Base-by-base conservation (phyloP, 805 yeast species). In the Starmerella sp. region DNA sequence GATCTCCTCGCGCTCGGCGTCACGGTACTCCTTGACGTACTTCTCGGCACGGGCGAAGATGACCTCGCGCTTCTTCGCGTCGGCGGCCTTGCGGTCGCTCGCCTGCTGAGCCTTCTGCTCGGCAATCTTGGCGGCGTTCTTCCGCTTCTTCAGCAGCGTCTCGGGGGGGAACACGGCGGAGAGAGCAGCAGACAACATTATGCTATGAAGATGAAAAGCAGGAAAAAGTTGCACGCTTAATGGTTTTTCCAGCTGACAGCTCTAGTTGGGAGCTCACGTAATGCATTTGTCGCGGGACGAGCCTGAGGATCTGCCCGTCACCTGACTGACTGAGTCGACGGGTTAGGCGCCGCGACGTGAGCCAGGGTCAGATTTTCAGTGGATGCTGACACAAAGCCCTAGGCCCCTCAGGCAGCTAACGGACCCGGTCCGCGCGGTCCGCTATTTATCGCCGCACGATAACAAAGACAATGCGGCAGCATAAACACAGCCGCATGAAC, bases 11-110 rank as follows among this genome's bases (percentile, higher is more conserved):
- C 93, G 84, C 78, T 86, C 95, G 72, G 91, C 87, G 68, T 84
- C 88, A 69, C 79, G 81, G 86, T 90, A 90, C 80, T 90, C 97
- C 79, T 84, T 77, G 75, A 84, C 83, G 89, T 90, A 89, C 78
- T 89, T 88, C 79, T 93, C 95, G 72, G 95, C 88, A 83, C 97
- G 86, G 75, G 86, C 84, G 75, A 83, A 84, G 76, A 84, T 80
- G 69, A 81, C 83, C 72, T 63, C 65, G 38, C 69, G 64, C 63
- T 61, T 61, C 57, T 57, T 60, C 64, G 68, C 68, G 61, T 62
- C 63, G 58, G 66, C 63, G 51, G 63, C 61, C 67, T 67, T 63
- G 62, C 64, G 64, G 58, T 65, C 70, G 61, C 73, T 77, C 67
- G 74, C 73, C 65, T 77, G 74, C 62, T 71, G 75, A 62, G 69